These are phyloP conservation scores for Simplicillium sp. DNA, from an alignment of 2,329 filamentous ascomycete species.

Conservation along the genomic window DNA sequence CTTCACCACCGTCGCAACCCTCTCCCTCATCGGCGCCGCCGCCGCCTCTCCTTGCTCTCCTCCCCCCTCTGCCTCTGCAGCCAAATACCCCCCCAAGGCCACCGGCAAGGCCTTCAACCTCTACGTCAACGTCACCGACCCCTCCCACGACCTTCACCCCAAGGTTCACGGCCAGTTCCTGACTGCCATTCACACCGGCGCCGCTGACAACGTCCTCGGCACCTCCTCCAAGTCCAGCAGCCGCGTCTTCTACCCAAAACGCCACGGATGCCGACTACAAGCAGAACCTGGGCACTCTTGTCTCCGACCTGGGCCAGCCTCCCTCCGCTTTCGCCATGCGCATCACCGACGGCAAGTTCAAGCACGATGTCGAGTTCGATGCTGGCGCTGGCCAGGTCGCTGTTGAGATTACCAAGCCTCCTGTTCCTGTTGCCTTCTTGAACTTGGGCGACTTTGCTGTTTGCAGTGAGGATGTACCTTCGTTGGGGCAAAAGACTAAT, in stretches of 20 bases:
- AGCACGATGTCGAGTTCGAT: slow-evolving; percentile 8
- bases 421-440: slow-evolving; percentile 16
- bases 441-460: slow-evolving; percentile 21
- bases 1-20: too few relatives aligned
- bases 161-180: slow-evolving; percentile 24
- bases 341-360: slow-evolving; percentile 16
- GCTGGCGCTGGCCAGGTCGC: slow-evolving; percentile 19
- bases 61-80: neutral
- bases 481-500: slow-evolving; percentile 15
- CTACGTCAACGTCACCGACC: slow-evolving; percentile 28
- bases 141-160: slow-evolving; percentile 18
- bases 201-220: slow-evolving; percentile 21
- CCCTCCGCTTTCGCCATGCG: slow-evolving; percentile 21
- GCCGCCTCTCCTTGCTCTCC: too few relatives aligned
- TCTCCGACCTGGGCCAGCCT: slow-evolving; percentile 24
- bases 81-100: neutral
- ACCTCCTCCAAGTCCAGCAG: slow-evolving; percentile 11
- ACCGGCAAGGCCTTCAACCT: slow-evolving; percentile 18
- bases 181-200: slow-evolving; percentile 24
- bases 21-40: slow-evolving; percentile 1
- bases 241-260: slow-evolving; percentile 32
- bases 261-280: slow-evolving; percentile 22
- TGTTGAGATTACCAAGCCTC: slow-evolving; percentile 16
- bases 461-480: slow-evolving; percentile 26
- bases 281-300: slow-evolving; percentile 14